Conservation (phyloP, 208 protist genomes). For the Leishmania mexicana region DNA sequence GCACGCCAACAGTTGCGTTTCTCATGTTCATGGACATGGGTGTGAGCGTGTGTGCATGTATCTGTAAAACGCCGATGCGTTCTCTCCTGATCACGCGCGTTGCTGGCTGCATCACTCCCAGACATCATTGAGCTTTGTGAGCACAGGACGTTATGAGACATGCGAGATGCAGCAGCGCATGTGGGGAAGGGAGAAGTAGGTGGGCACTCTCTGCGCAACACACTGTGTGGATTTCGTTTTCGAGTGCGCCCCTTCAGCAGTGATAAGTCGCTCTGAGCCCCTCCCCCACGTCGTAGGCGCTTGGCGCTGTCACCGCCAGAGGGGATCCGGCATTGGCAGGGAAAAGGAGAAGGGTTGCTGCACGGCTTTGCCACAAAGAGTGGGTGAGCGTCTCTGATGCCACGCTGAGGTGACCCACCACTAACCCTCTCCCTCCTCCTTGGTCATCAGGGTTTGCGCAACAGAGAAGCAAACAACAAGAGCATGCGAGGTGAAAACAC, state of each 20-base stretch:
- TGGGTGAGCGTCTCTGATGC: background rate
- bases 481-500: background rate
- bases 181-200: background rate
- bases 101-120: background rate
- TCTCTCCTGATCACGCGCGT: background rate
- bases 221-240: background rate
- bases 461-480: no score
- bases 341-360: background rate
- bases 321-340: background rate
- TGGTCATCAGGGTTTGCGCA: background rate
- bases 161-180: background rate
- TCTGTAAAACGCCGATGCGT: background rate
- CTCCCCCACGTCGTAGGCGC: background rate
- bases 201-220: background rate
- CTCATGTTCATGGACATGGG: background rate
- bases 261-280: background rate
- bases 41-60: background rate
- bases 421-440: background rate
- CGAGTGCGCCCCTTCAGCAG: background rate
- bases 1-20: background rate
- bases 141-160: background rate
- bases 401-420: background rate
- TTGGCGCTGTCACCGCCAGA: background rate
- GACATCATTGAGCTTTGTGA: background rate
- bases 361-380: background rate